Conservation (phyloP, 1,284 basidiomycete genomes). For the Ustilago curta region DNA sequence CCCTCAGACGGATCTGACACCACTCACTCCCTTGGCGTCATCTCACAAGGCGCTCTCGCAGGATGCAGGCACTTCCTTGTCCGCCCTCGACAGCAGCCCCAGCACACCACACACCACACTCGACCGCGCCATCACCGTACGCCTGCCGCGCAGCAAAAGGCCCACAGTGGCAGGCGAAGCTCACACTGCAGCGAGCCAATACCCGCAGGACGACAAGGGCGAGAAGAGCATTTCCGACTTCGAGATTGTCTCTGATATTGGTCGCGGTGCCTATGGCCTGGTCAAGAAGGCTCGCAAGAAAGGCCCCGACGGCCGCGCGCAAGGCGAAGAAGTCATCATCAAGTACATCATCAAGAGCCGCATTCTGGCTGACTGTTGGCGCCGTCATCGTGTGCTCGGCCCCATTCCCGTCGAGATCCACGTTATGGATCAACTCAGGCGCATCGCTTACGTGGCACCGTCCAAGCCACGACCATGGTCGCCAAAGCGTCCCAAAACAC, state of each 20-base stretch:
- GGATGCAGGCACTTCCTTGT: slow-evolving; percentile 2
- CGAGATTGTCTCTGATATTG: slow-evolving; percentile 60
- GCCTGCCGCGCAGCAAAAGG: slow-evolving; percentile 45
- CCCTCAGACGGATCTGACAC: slow-evolving; percentile 14
- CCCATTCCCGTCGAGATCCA: slow-evolving; percentile 99
- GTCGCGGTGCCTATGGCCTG: slow-evolving; percentile 95
- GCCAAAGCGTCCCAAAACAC: slow-evolving; percentile 32
- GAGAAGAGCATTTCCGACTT: slow-evolving; percentile 59
- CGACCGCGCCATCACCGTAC: slow-evolving; percentile 30
- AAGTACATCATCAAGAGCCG: slow-evolving; percentile 99
- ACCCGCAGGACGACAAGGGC: slow-evolving; percentile 23
- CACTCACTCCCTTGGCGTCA: slow-evolving; percentile 41
- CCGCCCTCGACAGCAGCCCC: slow-evolving; percentile 7
- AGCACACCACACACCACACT: slow-evolving; percentile 22
- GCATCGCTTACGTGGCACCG: slow-evolving; percentile 74
- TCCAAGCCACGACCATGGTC: slow-evolving; percentile 51
- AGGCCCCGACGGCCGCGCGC: slow-evolving; percentile 74
- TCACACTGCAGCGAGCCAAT: slow-evolving; percentile 12
- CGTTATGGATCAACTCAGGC: slow-evolving; percentile 85
- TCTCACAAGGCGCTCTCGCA: slow-evolving; percentile 15
- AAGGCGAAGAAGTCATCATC: slow-evolving; percentile 79
- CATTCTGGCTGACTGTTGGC: slow-evolving; percentile 99
- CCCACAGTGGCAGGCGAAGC: slow-evolving; percentile 28
- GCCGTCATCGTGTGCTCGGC: slow-evolving; percentile 88
- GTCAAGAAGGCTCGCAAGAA: slow-evolving; percentile 90